These are phyloP conservation scores for Trichophyton mentagrophytes DNA, from an alignment of 2,329 filamentous ascomycete species.

Conservation along the genomic window DNA sequence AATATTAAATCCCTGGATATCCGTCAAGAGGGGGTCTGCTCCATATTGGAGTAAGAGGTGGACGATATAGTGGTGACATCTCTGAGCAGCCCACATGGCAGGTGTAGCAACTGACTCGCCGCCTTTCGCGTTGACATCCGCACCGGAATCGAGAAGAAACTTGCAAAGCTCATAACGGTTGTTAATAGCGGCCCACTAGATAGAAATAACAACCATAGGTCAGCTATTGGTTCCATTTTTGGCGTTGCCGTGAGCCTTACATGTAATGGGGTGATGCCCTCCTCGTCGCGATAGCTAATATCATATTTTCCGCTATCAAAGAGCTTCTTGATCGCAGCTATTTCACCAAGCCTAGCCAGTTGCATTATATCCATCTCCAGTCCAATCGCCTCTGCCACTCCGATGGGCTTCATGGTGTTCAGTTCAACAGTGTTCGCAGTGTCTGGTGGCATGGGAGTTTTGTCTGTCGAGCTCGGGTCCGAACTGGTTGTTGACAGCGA, in stretches of 20 bases:
- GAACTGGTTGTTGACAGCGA: background rate
- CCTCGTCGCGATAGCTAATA: conserved; percentile 71
- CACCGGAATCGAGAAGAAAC: conserved; percentile 74
- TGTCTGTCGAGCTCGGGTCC: background rate
- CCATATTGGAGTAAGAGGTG: conserved; percentile 83
- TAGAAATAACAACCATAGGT: conserved; percentile 10
- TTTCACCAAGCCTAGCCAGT: conserved; percentile 75
- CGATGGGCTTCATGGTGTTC: background rate
- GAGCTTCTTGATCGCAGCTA: conserved; percentile 73
- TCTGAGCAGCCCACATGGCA: conserved; percentile 91
- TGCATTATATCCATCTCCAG: conserved; percentile 75
- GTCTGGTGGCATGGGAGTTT: background rate
- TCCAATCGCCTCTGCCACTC: background rate
- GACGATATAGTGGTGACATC: conserved; percentile 93
- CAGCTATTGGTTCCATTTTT: conserved; percentile 6
- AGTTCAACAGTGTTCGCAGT: background rate
- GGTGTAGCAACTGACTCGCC: conserved; percentile 90
- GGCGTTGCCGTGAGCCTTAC: conserved; percentile 35
- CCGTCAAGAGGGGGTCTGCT: conserved; percentile 81
- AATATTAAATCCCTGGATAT: conserved; percentile 95
- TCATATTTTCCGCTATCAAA: conserved; percentile 73
- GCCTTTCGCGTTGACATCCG: conserved; percentile 87
- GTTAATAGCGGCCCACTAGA: conserved; percentile 95
- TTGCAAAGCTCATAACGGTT: conserved; percentile 97
- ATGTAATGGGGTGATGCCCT: conserved; percentile 91